Conservation (phyloP, 768 basidiomycete species). For the Boletus huronensis region DNA sequence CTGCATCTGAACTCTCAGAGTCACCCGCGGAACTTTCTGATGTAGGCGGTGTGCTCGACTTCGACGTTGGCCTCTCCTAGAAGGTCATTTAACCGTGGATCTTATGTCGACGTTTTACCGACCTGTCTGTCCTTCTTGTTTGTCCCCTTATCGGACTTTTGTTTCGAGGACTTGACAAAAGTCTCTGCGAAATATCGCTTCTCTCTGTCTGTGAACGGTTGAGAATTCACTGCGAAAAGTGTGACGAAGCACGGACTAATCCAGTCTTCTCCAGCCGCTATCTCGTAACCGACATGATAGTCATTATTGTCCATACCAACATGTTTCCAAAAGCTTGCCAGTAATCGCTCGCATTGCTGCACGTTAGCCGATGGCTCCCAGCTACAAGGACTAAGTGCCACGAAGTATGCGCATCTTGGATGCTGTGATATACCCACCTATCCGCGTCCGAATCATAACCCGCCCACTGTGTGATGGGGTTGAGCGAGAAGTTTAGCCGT, state of each 20-base stretch:
- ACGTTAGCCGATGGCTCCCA: constrained; percentile 71
- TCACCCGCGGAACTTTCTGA: constrained; percentile 9
- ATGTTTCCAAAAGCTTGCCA: constrained; percentile 62
- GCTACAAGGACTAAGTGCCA: constrained; percentile 33
- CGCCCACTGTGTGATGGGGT: constrained; percentile 51
- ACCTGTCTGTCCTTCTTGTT: constrained; percentile 21
- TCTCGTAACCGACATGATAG: constrained; percentile 45
- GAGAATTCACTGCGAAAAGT: not conserved
- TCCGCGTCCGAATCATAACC: constrained; percentile 55
- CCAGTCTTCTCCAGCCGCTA: constrained; percentile 48
- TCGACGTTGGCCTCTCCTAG: constrained; percentile 18
- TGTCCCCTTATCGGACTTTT: constrained; percentile 11
- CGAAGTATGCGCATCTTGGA: not conserved
- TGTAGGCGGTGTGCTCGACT: constrained; percentile 3
- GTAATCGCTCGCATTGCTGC: constrained; percentile 50
- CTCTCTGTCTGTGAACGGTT: constrained; percentile 34
- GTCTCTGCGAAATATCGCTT: constrained; percentile 35
- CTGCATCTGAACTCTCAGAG: constrained; percentile 9
- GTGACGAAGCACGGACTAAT: constrained; percentile 43
- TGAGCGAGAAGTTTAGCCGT: not conserved
- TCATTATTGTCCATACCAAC: constrained; percentile 56
- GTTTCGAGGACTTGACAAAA: constrained; percentile 22
- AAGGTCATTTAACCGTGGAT: not conserved
- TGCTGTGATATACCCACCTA: constrained; percentile 38
- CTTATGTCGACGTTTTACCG: not conserved